These are phyloP conservation scores for Gossypium mustelinum DNA, from an alignment of 345 rosid genomes.

Conservation along the genomic window DNA sequence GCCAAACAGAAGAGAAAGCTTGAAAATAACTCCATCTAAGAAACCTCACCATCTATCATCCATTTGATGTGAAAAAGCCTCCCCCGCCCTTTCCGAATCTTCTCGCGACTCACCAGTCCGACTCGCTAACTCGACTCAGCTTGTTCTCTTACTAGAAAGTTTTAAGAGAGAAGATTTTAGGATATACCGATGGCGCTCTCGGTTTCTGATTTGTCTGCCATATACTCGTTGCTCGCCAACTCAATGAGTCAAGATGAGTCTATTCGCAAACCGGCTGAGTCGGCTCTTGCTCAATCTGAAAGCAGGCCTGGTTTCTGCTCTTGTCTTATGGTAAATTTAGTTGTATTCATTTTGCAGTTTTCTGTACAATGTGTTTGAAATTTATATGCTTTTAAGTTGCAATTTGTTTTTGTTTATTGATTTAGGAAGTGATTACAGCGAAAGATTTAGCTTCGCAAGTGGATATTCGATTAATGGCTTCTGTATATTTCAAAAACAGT, in stretches of 20 bases:
- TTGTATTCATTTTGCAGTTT: slow-evolving; percentile 8
- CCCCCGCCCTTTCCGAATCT: background rate
- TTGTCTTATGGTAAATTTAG: slow-evolving; percentile 66
- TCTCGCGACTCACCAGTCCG: slow-evolving; percentile 31
- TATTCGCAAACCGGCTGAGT: slow-evolving; percentile 82
- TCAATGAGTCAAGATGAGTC: slow-evolving; percentile 85
- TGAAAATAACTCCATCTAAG: background rate
- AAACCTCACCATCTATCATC: slow-evolving; percentile 7
- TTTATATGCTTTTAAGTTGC: slow-evolving; percentile 12
- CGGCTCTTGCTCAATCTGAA: slow-evolving; percentile 77
- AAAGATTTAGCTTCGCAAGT: slow-evolving; percentile 78
- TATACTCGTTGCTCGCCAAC: slow-evolving; percentile 73
- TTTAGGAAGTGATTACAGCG: slow-evolving; percentile 87
- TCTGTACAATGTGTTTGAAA: background rate
- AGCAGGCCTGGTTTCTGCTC: slow-evolving; percentile 89
- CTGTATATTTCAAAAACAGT: slow-evolving; percentile 87
- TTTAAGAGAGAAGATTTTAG: background rate
- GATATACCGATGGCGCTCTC: slow-evolving; percentile 62
- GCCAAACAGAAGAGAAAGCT: background rate
- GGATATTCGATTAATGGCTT: slow-evolving; percentile 81
- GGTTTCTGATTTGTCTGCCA: slow-evolving; percentile 73
- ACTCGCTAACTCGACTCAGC: slow-evolving; percentile 28
- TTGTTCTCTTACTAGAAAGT: slow-evolving; percentile 1
- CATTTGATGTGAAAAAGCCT: background rate
- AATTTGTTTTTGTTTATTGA: slow-evolving; percentile 13